Percentiles rank a stretch among this genome's conserved stretches.
Evolutionary conservation across 2,329 filamentous ascomycete genomes (phyloP).

Genomic region (Diaporthe aspalathi): DNA sequence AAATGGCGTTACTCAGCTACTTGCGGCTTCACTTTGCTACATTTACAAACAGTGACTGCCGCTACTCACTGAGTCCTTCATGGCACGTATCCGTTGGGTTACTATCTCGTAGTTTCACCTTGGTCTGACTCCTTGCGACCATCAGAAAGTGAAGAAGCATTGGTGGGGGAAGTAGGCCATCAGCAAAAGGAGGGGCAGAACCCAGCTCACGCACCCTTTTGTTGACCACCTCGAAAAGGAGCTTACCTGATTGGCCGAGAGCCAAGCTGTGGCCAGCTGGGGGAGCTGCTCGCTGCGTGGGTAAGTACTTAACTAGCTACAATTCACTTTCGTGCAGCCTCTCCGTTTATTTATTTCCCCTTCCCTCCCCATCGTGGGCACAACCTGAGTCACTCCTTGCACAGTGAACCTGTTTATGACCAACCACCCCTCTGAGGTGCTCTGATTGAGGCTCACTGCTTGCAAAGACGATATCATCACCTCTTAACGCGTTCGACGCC

Average conservation of each 20-base stretch:
- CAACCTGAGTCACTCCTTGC: slow-evolving; percentile 2
- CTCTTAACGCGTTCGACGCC: slow-evolving; percentile 6
- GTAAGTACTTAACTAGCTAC: not conserved
- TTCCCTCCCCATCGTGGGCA: not conserved
- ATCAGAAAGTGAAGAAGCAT: too few species aligned
- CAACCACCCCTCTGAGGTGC: slow-evolving; percentile 26
- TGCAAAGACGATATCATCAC: slow-evolving; percentile 32
- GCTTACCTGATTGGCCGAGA: not conserved
- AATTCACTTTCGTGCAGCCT: not conserved
- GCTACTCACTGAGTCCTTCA: not conserved
- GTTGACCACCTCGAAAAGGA: not conserved
- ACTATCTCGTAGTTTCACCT: not conserved
- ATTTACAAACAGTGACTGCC: not conserved
- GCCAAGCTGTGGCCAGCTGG: not conserved
- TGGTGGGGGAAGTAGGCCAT: not conserved
- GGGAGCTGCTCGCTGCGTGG: not conserved
- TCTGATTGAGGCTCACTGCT: slow-evolving; percentile 32
- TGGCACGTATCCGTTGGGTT: not conserved
- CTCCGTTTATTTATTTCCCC: not conserved
- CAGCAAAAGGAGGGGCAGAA: not conserved
- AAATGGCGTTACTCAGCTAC: not conserved
- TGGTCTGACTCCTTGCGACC: too few species aligned
- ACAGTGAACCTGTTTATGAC: slow-evolving; percentile 5
- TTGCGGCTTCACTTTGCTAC: not conserved
- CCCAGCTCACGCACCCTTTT: not conserved